Evolutionary conservation across 306 rosid species (phyloP).

Genomic region (Sophora flavescens): DNA sequence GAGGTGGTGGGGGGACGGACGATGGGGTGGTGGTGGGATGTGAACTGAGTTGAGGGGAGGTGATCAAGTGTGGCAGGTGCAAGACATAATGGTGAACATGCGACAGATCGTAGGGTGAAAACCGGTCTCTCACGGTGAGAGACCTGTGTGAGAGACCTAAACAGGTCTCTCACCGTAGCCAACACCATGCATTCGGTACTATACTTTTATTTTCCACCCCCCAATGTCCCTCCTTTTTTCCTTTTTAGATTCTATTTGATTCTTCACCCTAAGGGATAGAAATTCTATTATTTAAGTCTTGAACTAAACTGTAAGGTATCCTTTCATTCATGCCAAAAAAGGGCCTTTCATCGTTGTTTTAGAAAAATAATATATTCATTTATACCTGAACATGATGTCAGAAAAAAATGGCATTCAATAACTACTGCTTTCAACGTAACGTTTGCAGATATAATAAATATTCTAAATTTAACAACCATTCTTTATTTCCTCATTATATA

Average conservation of each 20-base stretch:
- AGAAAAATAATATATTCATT: background rate
- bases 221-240: background rate
- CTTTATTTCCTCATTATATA: background rate
- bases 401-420: background rate
- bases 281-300: background rate
- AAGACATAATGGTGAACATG: too few relatives aligned
- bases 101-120: too few relatives aligned
- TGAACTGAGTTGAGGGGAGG: too few relatives aligned
- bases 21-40: too few relatives aligned
- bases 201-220: conserved; percentile 1
- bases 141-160: too few relatives aligned
- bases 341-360: background rate
- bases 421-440: conserved; percentile 3
- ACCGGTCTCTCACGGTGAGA: too few relatives aligned
- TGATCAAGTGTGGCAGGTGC: too few relatives aligned
- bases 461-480: background rate
- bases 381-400: background rate
- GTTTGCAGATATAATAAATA: background rate
- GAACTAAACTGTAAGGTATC: background rate
- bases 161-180: too few relatives aligned
- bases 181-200: background rate
- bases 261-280: background rate
- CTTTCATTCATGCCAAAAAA: too few relatives aligned
- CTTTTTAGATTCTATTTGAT: background rate
- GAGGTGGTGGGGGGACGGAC: too few relatives aligned